Conservation (phyloP, 805 yeast species). For the Candida peoriensis region DNA sequence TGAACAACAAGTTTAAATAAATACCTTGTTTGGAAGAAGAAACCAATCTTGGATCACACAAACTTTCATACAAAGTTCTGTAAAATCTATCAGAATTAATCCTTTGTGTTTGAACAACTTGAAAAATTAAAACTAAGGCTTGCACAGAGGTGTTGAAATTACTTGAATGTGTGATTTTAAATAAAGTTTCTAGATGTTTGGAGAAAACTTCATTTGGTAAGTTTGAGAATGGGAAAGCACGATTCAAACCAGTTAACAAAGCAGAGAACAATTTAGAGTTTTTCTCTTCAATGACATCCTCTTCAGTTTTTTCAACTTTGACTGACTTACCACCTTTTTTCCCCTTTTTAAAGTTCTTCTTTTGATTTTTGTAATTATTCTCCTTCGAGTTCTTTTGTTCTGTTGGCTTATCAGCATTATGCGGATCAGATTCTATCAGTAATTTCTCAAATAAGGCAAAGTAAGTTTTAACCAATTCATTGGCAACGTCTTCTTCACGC, state of each 20-base stretch:
- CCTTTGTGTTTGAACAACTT: constrained; percentile 60
- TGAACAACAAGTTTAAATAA: constrained; percentile 79
- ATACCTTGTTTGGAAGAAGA: constrained; percentile 91
- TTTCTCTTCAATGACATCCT: constrained; percentile 69
- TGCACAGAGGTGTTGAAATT: constrained; percentile 93
- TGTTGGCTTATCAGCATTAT: constrained; percentile 36
- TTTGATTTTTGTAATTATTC: constrained; percentile 56
- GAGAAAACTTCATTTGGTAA: constrained; percentile 66
- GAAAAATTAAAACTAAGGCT: constrained; percentile 81
- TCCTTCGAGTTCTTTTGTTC: constrained; percentile 30
- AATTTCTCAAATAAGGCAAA: constrained; percentile 82
- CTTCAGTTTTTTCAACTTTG: constrained; percentile 56
- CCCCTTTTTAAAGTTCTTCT: constrained; percentile 74
- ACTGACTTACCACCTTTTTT: constrained; percentile 85
- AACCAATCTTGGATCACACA: constrained; percentile 77
- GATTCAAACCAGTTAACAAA: constrained; percentile 86
- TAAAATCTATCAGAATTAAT: constrained; percentile 65
- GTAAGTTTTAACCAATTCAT: constrained; percentile 75
- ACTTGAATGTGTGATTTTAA: constrained; percentile 87
- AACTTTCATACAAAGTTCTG: constrained; percentile 83
- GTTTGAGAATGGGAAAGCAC: constrained; percentile 90
- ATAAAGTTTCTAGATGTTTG: constrained; percentile 76
- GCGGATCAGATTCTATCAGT: constrained; percentile 59
- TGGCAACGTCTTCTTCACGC: constrained; percentile 76
- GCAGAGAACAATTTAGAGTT: constrained; percentile 84